Evolutionary conservation across 2,329 filamentous ascomycete genomes (phyloP).

Genomic region (Alternaria ethzedia): DNA sequence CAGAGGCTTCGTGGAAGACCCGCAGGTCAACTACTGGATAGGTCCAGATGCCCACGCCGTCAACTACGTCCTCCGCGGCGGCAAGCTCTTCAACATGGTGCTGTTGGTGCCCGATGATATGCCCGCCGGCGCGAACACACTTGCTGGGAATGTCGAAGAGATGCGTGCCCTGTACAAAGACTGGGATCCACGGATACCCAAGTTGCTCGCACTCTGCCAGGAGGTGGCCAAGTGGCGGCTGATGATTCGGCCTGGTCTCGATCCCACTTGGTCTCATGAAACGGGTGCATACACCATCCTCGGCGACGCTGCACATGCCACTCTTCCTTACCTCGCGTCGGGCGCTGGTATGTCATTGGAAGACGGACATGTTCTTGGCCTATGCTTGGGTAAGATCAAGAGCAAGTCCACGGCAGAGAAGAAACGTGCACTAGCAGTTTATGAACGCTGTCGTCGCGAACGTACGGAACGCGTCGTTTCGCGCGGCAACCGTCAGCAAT

Average conservation of each 20-base stretch:
- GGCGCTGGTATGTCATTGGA: conserved; percentile 68
- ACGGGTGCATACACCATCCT: conserved; percentile 65
- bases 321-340: conserved; percentile 66
- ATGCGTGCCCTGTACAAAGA: conserved; percentile 61
- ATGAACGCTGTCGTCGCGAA: conserved; percentile 64
- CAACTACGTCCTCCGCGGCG: conserved; percentile 58
- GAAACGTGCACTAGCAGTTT: conserved; percentile 53
- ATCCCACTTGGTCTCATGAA: conserved; percentile 62
- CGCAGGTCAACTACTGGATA: conserved; percentile 61
- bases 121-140: conserved; percentile 52
- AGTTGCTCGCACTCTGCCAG: conserved; percentile 63
- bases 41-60: conserved; percentile 60
- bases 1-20: conserved; percentile 53
- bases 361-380: conserved; percentile 64
- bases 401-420: conserved; percentile 47
- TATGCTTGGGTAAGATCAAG: conserved; percentile 59
- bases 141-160: conserved; percentile 60
- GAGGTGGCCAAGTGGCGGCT: conserved; percentile 68
- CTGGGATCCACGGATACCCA: conserved; percentile 64
- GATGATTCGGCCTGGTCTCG: conserved; percentile 62
- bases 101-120: conserved; percentile 60
- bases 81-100: conserved; percentile 59
- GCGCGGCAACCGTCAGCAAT: conserved; percentile 66
- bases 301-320: conserved; percentile 70
- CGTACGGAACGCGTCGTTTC: conserved; percentile 67